Conservation (phyloP, 495 filamentous ascomycete genomes). For the Penicillium cosmopolitanum region DNA sequence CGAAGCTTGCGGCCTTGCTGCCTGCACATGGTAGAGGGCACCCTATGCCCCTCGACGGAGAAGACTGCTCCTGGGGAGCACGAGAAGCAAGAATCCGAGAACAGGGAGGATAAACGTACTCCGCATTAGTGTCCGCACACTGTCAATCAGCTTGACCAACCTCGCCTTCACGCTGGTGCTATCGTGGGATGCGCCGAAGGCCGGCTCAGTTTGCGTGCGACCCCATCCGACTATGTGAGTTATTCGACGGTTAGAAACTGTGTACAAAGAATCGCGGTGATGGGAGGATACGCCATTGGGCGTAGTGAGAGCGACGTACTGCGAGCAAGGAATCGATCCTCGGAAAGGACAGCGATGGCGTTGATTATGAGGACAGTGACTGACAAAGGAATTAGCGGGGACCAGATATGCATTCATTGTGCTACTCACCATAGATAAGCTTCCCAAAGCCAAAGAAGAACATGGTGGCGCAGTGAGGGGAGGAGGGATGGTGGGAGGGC, state of each 20-base stretch:
- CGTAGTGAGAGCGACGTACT: constrained; percentile 59
- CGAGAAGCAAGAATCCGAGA: not conserved
- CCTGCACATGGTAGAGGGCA: not conserved
- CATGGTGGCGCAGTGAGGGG: constrained; percentile 46
- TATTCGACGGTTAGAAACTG: constrained; percentile 1
- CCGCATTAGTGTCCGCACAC: constrained; percentile 90
- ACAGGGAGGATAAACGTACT: constrained; percentile 61
- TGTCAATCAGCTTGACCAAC: constrained; percentile 85
- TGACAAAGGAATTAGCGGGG: constrained; percentile 37
- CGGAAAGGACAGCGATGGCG: constrained; percentile 91
- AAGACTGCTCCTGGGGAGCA: not conserved
- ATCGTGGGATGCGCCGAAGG: constrained; percentile 73
- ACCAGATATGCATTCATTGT: not conserved
- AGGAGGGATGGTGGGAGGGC: too few species aligned
- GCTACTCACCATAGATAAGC: constrained; percentile 66
- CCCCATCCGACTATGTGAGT: constrained; percentile 76
- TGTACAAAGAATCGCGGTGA: not conserved
- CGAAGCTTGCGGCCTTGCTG: constrained; percentile 2
- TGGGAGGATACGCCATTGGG: constrained; percentile 6
- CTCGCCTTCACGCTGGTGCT: constrained; percentile 82
- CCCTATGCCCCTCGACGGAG: not conserved
- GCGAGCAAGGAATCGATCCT: constrained; percentile 95
- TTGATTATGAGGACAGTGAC: constrained; percentile 88
- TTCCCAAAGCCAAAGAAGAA: constrained; percentile 72
- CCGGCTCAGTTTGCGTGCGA: constrained; percentile 62